Conservation (phyloP, 345 rosid species). For the Populus nigra region DNA sequence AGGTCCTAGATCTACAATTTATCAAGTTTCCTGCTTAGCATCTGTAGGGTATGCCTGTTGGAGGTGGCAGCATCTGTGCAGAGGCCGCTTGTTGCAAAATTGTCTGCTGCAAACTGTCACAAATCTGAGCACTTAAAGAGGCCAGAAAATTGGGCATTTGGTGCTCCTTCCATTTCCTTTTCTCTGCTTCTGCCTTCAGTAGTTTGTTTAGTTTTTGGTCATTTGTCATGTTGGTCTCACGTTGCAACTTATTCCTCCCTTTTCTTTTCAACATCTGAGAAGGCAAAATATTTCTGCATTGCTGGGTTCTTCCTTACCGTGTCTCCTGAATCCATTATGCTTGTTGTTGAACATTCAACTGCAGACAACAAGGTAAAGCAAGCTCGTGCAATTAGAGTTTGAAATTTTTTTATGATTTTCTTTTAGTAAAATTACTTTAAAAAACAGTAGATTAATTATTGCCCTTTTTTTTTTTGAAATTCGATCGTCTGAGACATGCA, state of each 20-base stretch:
- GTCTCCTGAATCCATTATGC: constrained; percentile 80
- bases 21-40: background rate
- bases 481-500: constrained; percentile 9
- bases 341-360: constrained; percentile 90
- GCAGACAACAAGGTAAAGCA: constrained; percentile 73
- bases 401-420: too few species aligned
- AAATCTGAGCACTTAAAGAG: constrained; percentile 81
- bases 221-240: too few species aligned
- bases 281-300: constrained; percentile 79
- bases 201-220: too few species aligned
- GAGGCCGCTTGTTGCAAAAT: constrained; percentile 80
- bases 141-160: constrained; percentile 93
- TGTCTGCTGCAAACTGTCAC: constrained; percentile 95
- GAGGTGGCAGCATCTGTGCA: background rate
- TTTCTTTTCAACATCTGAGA: constrained; percentile 55
- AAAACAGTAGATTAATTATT: too few species aligned
- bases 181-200: too few species aligned
- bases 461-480: too few species aligned
- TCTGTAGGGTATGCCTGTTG: background rate
- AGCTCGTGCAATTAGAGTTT: too few species aligned
- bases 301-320: constrained; percentile 50
- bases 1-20: background rate
- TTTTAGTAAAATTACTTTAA: too few species aligned
- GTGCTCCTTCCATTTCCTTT: constrained; percentile 28
- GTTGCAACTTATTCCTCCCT: background rate